phyloP scores from a whole-genome alignment of 352 stramenopile species.

The Globisporangium cylindrosporum region DNA sequence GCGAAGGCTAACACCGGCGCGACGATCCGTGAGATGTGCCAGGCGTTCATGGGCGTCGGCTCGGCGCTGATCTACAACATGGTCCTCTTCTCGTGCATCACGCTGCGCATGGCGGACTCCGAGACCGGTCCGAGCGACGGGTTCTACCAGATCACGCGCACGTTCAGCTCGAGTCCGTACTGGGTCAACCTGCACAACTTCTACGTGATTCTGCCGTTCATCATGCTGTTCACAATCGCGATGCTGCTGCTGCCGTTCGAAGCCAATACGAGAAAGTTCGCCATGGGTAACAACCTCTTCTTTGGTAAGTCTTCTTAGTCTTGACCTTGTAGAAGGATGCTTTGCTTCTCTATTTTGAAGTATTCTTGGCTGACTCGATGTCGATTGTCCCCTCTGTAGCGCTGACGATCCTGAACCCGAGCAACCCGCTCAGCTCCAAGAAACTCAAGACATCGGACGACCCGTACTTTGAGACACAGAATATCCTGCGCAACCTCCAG shows the following conservation, averaged over 20 bases:
- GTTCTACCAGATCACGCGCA: conserved; percentile 59
- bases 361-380: background rate
- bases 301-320: conserved; percentile 43
- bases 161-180: conserved; percentile 59
- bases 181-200: conserved; percentile 76
- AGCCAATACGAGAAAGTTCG: conserved; percentile 86
- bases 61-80: conserved; percentile 81
- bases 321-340: too few species aligned
- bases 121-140: conserved; percentile 33
- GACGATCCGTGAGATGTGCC: conserved; percentile 63
- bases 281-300: conserved; percentile 78
- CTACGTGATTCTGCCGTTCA: conserved; percentile 63
- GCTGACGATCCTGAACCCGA: conserved; percentile 71
- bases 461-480: conserved; percentile 46
- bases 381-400: conserved; percentile 24
- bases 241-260: conserved; percentile 69
- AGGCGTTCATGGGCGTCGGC: conserved; percentile 73
- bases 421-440: conserved; percentile 41
- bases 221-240: conserved; percentile 68
- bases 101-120: conserved; percentile 39
- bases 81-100: conserved; percentile 48
- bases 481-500: conserved; percentile 70
- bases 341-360: background rate
- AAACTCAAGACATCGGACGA: conserved; percentile 51
- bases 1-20: conserved; percentile 65